Evolutionary conservation across 306 rosid genomes (phyloP), one percentile per base, ranked within the genome.

Genomic region (Vigna hirtella): DNA sequence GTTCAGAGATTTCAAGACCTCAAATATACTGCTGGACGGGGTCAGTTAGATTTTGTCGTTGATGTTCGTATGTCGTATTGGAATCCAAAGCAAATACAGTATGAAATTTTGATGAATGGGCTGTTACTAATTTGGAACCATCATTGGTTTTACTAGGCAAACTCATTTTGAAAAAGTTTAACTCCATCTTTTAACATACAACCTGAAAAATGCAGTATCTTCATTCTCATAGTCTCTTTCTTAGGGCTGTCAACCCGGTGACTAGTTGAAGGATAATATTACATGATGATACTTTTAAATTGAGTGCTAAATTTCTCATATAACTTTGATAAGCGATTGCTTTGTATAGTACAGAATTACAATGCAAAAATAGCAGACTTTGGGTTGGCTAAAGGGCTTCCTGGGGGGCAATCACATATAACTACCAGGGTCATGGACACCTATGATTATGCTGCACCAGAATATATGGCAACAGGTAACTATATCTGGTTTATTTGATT

Each of bases 371-470:
- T 94, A 1, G 80, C 98, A 0, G 92, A 94, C 83, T 94, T 94
- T 28, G 97, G 98, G 30, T 83, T 92, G 83, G 97, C 93, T 17
- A 92, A 90, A 70, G 79, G 97, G 56, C 96, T 97, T 57, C 38
- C 92, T 13, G 95, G 84, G 38, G 95, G 79, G 74, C 85, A 88
- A 22, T 75, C 97, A 36, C 97, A 92, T 72, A 95, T 88, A 70
- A 88, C 97, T 50, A 89, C 97, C 4, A 83, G 95, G 70, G 64
- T 92, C 40, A 88, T 87, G 91, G 22, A 0, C 22, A 20, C 0
- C 0, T 81, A 85, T 42, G 98, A 97, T 51, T 87, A 94, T 75
- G 97, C 93, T 63, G 97, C 98, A 56, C 97, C 98, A 7, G 98
- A 94, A 77, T 90, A 92, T 76, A 66, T 88, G 14, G 90, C 92